A percentile compares a stretch with the other conserved stretches of the same genome.
phyloP scores from a whole-genome alignment of 225 moss, liverwort and hornwort species.

The Pseudoscleropodium purum region DNA sequence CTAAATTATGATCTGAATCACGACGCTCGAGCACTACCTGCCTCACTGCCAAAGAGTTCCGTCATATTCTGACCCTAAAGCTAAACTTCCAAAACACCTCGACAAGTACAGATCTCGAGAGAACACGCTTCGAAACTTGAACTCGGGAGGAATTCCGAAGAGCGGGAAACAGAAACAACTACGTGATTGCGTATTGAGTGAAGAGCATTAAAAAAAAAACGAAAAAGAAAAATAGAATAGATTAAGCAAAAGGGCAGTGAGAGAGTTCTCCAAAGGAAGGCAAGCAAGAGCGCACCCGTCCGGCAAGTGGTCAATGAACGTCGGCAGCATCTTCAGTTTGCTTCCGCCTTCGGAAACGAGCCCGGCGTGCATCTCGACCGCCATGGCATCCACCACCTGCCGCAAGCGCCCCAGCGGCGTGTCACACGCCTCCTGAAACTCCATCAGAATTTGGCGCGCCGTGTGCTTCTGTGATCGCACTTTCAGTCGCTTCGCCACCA shows the following conservation, averaged over 20 bases:
- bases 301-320: constrained; percentile 58
- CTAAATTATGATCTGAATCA: neutral
- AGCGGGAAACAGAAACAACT: neutral
- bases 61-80: neutral
- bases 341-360: constrained; percentile 56
- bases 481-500: constrained; percentile 25
- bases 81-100: neutral
- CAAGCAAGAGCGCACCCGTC: constrained; percentile 12
- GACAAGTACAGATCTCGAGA: constrained; percentile 3
- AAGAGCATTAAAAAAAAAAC: neutral
- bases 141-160: neutral
- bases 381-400: constrained; percentile 62
- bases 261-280: neutral
- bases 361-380: constrained; percentile 60
- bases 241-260: neutral
- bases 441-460: constrained; percentile 31
- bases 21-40: neutral
- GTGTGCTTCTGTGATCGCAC: constrained; percentile 38
- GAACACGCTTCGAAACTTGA: neutral
- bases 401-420: constrained; percentile 38
- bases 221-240: neutral
- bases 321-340: constrained; percentile 70
- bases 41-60: neutral
- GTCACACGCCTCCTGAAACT: constrained; percentile 47
- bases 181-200: neutral